phyloP scores from a whole-genome alignment of 768 basidiomycete species.

The Pholiota conissans region DNA sequence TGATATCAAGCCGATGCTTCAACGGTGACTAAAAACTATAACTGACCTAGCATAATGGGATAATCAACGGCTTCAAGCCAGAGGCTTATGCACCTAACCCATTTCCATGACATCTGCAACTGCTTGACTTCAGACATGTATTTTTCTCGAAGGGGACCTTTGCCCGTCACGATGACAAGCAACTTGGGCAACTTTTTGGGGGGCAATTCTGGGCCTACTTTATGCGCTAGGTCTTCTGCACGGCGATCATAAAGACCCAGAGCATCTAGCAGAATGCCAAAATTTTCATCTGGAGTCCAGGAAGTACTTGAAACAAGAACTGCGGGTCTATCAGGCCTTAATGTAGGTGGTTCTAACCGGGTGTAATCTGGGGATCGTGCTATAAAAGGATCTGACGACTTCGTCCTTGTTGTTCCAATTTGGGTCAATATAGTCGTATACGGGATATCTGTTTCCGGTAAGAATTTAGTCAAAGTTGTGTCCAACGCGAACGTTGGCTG shows the following conservation, averaged over 20 bases:
- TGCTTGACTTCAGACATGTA: conserved; percentile 73
- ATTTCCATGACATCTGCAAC: conserved; percentile 70
- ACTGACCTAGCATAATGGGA: conserved; percentile 76
- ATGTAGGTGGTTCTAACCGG: conserved; percentile 39
- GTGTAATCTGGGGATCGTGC: conserved; percentile 30
- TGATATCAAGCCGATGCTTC: not conserved
- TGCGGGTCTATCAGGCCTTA: conserved; percentile 77
- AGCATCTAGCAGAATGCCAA: conserved; percentile 78
- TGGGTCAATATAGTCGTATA: conserved; percentile 66
- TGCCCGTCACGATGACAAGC: conserved; percentile 86
- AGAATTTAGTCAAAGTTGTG: conserved; percentile 43
- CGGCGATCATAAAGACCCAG: conserved; percentile 67
- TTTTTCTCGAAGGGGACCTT: conserved; percentile 70
- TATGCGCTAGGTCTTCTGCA: conserved; percentile 33
- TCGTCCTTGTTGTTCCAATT: conserved; percentile 19
- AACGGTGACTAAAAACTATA: not conserved
- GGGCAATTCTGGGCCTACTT: conserved; percentile 10
- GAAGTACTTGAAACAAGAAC: conserved; percentile 90
- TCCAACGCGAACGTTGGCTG: conserved; percentile 34
- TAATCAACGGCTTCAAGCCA: conserved; percentile 94
- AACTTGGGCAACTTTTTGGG: conserved; percentile 60
- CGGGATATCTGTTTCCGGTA: conserved; percentile 51
- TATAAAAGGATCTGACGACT: conserved; percentile 17
- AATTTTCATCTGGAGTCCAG: conserved; percentile 98
- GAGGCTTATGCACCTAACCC: conserved; percentile 75